Conservation (phyloP, 2,329 filamentous ascomycete species). For the Juglanconis sp. region DNA sequence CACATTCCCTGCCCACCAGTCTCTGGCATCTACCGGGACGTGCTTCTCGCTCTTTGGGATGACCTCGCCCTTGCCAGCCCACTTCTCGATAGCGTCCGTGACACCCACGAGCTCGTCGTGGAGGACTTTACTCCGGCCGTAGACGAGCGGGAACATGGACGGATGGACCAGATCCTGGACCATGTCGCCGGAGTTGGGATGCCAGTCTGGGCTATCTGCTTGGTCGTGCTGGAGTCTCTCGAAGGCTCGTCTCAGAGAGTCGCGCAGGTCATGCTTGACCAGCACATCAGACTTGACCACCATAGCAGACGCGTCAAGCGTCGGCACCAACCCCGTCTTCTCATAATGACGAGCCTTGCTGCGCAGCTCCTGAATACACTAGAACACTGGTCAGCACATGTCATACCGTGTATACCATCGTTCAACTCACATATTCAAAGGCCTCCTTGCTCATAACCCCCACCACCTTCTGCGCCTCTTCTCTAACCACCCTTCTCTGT, state of each 20-base stretch:
- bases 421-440: slow-evolving; percentile 8
- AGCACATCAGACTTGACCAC: slow-evolving; percentile 14
- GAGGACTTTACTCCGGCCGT: slow-evolving; percentile 34
- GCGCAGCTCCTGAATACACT: slow-evolving; percentile 18
- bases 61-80: slow-evolving; percentile 13
- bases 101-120: background rate
- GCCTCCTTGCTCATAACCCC: slow-evolving; percentile 30
- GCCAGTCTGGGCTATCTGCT: slow-evolving; percentile 42
- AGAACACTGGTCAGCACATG: background rate
- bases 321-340: slow-evolving; percentile 6
- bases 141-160: slow-evolving; percentile 50
- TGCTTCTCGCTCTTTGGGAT: background rate
- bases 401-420: background rate
- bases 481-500: background rate
- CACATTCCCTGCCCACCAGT: background rate
- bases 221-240: slow-evolving; percentile 37
- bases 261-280: slow-evolving; percentile 6
- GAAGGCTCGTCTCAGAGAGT: slow-evolving; percentile 6
- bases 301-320: slow-evolving; percentile 8
- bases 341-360: slow-evolving; percentile 15
- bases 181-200: slow-evolving; percentile 45
- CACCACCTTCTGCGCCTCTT: background rate
- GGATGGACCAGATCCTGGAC: slow-evolving; percentile 54
- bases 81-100: slow-evolving; percentile 1
- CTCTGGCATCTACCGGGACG: background rate